Conservation (phyloP, 345 rosid genomes). For the Acer negundo region DNA sequence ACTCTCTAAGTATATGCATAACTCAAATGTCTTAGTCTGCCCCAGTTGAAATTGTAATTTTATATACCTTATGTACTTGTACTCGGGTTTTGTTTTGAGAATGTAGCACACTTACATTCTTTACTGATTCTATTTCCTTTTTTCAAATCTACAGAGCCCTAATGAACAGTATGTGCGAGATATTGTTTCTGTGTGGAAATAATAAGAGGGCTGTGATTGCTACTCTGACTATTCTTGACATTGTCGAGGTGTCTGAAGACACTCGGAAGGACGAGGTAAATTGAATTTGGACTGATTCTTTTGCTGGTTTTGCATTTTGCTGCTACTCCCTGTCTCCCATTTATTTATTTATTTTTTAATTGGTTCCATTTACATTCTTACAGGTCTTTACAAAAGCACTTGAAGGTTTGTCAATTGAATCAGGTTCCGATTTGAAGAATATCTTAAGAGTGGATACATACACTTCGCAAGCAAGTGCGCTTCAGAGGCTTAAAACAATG, state of each 20-base stretch:
- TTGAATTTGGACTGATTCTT: slow-evolving; percentile 20
- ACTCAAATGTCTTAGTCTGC: not conserved
- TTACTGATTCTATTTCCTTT: not conserved
- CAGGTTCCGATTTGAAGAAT: slow-evolving; percentile 79
- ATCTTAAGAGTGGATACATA: slow-evolving; percentile 65
- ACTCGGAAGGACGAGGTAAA: slow-evolving; percentile 59
- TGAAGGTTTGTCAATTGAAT: slow-evolving; percentile 70
- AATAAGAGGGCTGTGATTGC: slow-evolving; percentile 70
- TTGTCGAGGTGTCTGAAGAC: slow-evolving; percentile 36
- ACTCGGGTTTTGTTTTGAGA: not conserved
- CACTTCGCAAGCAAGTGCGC: slow-evolving; percentile 50
- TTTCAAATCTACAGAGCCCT: slow-evolving; percentile 55
- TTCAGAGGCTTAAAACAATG: slow-evolving; percentile 53
- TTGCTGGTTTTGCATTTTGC: slow-evolving; percentile 19
- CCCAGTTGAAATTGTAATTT: not conserved
- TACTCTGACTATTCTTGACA: slow-evolving; percentile 39
- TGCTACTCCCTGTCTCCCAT: not conserved
- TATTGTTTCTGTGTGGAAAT: slow-evolving; percentile 83
- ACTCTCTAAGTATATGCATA: not conserved
- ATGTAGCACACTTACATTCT: not conserved
- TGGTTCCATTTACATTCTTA: slow-evolving; percentile 11
- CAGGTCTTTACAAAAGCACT: slow-evolving; percentile 62
- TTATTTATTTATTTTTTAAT: not conserved
- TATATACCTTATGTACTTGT: not conserved
- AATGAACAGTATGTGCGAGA: slow-evolving; percentile 92